Evolutionary conservation across 2,329 filamentous ascomycete species (phyloP), one percentile per base, ranked within the genome.

Genomic region (Sarocladium brachiariae): DNA sequence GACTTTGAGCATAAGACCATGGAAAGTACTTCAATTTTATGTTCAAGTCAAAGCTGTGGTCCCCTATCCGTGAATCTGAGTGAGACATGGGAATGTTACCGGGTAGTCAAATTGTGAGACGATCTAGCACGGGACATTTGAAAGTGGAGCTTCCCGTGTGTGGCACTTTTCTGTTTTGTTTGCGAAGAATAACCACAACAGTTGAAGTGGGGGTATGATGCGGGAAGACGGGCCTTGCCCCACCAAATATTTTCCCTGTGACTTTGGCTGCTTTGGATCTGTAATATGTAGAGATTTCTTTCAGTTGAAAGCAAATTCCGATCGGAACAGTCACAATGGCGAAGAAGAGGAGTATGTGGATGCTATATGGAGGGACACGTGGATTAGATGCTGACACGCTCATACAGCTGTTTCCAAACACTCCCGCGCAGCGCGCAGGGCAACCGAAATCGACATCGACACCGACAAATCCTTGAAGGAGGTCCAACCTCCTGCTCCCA

Each of bases 351-450:
- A 56, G 63, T 65, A 59, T 33, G 48, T n/a, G 8, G 2, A 46
- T 19, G 7, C 33, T 13, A 14, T 25, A 7, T 18, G 7, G 19
- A 21, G n/a, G 35, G 7, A n/a, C n/a, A n/a, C n/a, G n/a, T n/a
- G n/a, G n/a, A n/a, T n/a, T n/a, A n/a, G n/a, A n/a, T 41, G 14
- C n/a, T 24, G 41, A 60, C 55, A 39, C 33, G 18, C 23, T 7
- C 16, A 18, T 13, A 16, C 61, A 87, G 83, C 71, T 50, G 73
- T 74, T 34, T 87, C 86, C 4, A 67, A 81, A 52, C 86, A 84
- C 70, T 91, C 87, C 50, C 84, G 87, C 56, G 86, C 85, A 52
- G 85, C 86, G 35, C 80, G 86, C 61, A 82, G 87, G 56, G 86
- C 83, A 43, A 80, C 81, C 14, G 86, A 84, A 3, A 84, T 86